Base-by-base conservation (phyloP, 108 stramenopile species). In the Aurantiochytrium sp. region DNA sequence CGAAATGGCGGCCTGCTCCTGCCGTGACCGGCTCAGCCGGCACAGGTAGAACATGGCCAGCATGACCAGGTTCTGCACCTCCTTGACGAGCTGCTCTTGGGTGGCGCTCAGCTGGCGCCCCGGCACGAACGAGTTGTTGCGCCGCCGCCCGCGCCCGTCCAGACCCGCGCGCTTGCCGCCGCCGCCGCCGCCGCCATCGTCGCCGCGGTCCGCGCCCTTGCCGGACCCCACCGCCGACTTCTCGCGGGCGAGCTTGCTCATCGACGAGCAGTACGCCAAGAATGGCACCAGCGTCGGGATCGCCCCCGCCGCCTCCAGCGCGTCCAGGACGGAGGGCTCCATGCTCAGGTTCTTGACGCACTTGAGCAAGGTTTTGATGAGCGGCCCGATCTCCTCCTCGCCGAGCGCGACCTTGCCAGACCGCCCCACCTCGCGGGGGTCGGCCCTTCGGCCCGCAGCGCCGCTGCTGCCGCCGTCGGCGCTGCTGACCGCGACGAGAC, bases 41-140 rank as follows among this genome's bases (percentile, higher is more conserved):
- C 73, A 81, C 50, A 81, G 73, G 73, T 81, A 81, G 45, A 81
- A 81, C 73, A 81, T 81, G n/a, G 73, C 73, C 73, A 81, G 39
- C 73, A 81, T 81, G 2, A 81, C 73, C 39, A 81, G 73, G 39
- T 81, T 81, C 45, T 81, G 73, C n/a, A 81, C 30, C 73, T 81
- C 73, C 45, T 81, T 81, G 2, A 81, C 45, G 12, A 81, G 73
- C 73, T 81, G 73, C 73, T 81, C 73, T 42, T 81, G 73, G 0
- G 73, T 30, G 45, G 42, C 45, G 73, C 73, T 81, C 36, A 81
- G 45, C 30, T 81, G 73, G 6, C 73, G 73, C 0, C 73, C 73
- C 2, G 73, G 73, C 6, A 81, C 36, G 73, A 81, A 81, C 10
- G 73, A 81, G 45, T 81, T 81, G 45, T 48, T 81, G 27, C 73